Conservation (phyloP, 2,329 filamentous ascomycete species). For the Dothideomycetidae sp. region DNA sequence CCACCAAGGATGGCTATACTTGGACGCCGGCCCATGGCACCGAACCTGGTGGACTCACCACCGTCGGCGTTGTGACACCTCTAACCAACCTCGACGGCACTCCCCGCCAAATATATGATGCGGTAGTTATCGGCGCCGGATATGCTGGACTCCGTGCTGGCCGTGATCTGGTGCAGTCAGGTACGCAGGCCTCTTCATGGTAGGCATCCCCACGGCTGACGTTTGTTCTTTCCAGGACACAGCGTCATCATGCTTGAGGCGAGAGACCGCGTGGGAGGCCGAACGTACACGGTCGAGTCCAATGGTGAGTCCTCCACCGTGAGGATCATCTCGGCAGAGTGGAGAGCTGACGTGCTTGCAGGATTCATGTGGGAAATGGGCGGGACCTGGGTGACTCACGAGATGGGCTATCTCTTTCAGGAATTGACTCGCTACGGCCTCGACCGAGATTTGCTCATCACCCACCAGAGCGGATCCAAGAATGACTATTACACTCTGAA, state of each 20-base stretch:
- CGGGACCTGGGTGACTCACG: conserved; percentile 39
- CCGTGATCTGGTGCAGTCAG: conserved; percentile 22
- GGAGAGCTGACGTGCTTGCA: too few relatives aligned
- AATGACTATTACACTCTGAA: conserved; percentile 7
- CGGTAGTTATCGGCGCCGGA: conserved; percentile 30
- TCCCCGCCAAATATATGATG: too few relatives aligned
- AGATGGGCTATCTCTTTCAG: conserved; percentile 19
- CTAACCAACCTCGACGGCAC: too few relatives aligned
- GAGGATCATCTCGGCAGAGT: too few relatives aligned
- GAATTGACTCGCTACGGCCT: conserved; percentile 22
- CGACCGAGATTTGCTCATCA: conserved; percentile 9
- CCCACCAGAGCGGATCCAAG: conserved; percentile 11
- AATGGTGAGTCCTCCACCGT: too few relatives aligned
- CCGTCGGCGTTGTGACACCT: conserved; percentile 35
- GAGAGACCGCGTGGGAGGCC: conserved; percentile 35
- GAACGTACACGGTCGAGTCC: conserved; percentile 34
- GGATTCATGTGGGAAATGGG: conserved; percentile 37
- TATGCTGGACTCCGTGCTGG: conserved; percentile 22
- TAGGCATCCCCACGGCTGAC: too few relatives aligned
- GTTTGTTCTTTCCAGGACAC: not conserved
- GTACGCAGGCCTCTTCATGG: too few relatives aligned
- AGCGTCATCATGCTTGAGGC: conserved; percentile 34
- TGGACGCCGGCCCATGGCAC: too few relatives aligned
- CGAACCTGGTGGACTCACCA: too few relatives aligned
- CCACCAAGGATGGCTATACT: conserved; percentile 6